Base-by-base conservation (phyloP, 2,329 filamentous ascomycete species). In the Venturia pyrina region DNA sequence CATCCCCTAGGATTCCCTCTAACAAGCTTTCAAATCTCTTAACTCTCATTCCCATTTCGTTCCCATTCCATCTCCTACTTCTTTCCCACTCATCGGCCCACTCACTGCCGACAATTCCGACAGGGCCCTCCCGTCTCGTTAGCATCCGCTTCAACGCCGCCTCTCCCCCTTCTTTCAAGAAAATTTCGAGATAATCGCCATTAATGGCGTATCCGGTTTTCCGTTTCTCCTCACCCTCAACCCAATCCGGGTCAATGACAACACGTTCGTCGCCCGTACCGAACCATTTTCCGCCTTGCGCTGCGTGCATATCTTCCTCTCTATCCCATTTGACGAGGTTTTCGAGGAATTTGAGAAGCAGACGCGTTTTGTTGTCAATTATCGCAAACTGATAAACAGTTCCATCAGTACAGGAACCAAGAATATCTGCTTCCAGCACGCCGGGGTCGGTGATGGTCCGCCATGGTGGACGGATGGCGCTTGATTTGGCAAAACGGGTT, bases 261-360 rank as follows among this genome's bases (percentile, higher is more conserved):
- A 63, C 21, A 13, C 28, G 24, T 37, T 56, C 60, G 11, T 43
- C 15, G 10, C 41, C 41, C 41, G 15, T 7, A 7, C 43, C 44
- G 17, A 34, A 5, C 62, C 24, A 43, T 34, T 65, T 40, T 7
- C 60, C 40, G 21, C n/a, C 40, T 32, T 24, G 34, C 19, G 46
- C 48, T 5, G 1, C 7, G 28, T n/a, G 50, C n/a, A n/a, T 70
- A 72, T 8, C 75, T 69, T 43, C 72, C 11, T 28, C 50, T 48
- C 28, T 15, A 24, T 62, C 37, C 53, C 41, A 61, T 59, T 21
- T 69, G 34, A 76, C 70, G 41, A 96, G 73, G 67, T 89, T 88
- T 71, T 96, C 88, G 1, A 97, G 73, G 68, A 93, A 86, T 66
- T 83, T 82, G 5, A 98, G 80, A 4, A 96, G 79, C 7, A 82